Evolutionary conservation across 2,329 filamentous ascomycete species (phyloP).

Genomic region (Colletotrichum kahawae): DNA sequence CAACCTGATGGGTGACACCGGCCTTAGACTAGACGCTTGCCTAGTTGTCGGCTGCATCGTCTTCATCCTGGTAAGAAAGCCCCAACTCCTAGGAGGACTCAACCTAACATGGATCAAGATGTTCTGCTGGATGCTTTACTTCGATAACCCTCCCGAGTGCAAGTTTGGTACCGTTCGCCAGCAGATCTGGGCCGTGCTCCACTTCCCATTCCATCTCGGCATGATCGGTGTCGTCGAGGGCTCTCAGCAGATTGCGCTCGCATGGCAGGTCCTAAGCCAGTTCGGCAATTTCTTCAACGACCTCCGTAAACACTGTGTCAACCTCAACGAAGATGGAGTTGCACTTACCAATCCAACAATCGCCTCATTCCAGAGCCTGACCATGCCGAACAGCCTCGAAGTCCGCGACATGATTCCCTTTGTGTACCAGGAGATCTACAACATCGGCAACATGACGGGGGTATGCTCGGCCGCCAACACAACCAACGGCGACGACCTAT

Average conservation of each 20-base stretch:
- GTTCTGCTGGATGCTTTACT: constrained; percentile 61
- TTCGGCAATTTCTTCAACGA: constrained; percentile 1
- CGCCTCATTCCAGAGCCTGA: neutral
- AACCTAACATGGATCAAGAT: neutral
- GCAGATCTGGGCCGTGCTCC: constrained; percentile 54
- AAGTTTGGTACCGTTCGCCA: constrained; percentile 57
- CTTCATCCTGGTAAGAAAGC: constrained; percentile 16
- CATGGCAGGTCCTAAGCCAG: constrained; percentile 12
- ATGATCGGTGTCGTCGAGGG: constrained; percentile 63
- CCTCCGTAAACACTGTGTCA: neutral
- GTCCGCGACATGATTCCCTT: neutral
- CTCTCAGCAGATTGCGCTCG: constrained; percentile 45
- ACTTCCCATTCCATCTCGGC: constrained; percentile 62
- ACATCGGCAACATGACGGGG: constrained; percentile 5
- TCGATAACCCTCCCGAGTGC: constrained; percentile 57
- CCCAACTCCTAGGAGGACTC: rapidly evolving
- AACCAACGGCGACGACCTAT: neutral
- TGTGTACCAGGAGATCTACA: constrained; percentile 7
- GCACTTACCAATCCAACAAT: neutral
- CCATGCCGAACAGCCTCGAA: constrained; percentile 7
- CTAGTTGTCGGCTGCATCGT: constrained; percentile 11
- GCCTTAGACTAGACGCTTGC: neutral
- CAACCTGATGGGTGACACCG: constrained; percentile 18
- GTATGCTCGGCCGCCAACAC: neutral
- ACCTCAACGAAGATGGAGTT: constrained; percentile 1